These are phyloP conservation scores for Mortierella sp. DNA, from an alignment of 371 early-diverging fungal genomes.

Conservation along the genomic window DNA sequence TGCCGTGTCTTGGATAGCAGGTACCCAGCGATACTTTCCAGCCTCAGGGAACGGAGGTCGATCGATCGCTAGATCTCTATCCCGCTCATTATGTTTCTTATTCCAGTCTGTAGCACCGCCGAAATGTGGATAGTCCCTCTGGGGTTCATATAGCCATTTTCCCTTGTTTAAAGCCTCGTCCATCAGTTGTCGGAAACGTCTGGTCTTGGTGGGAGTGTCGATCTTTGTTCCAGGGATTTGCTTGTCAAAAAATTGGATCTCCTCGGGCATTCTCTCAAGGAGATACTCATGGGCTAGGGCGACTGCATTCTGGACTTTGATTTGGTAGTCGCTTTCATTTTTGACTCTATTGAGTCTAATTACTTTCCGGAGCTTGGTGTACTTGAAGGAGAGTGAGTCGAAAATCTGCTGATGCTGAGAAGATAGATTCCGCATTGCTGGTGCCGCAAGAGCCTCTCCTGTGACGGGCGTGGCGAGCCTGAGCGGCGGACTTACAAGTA, in stretches of 20 bases:
- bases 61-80: constrained; percentile 43
- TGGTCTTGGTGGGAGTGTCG: constrained; percentile 21
- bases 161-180: constrained; percentile 40
- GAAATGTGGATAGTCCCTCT: constrained; percentile 47
- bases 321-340: neutral
- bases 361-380: constrained; percentile 1
- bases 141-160: constrained; percentile 44
- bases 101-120: constrained; percentile 49
- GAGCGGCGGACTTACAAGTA: neutral
- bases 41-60: constrained; percentile 49
- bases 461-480: neutral
- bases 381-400: neutral
- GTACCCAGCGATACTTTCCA: constrained; percentile 50
- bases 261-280: constrained; percentile 1
- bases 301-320: neutral
- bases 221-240: constrained; percentile 30
- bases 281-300: neutral
- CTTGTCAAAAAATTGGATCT: constrained; percentile 5
- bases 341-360: constrained; percentile 11
- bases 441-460: neutral
- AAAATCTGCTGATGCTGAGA: constrained; percentile 1
- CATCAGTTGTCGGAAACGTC: constrained; percentile 43
- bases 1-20: neutral
- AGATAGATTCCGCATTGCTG: neutral
- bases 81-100: constrained; percentile 46